A percentile compares a stretch with the other conserved stretches of the same genome.
phyloP scores from a whole-genome alignment of 139 green algal species.

The Chlorella sp. region DNA sequence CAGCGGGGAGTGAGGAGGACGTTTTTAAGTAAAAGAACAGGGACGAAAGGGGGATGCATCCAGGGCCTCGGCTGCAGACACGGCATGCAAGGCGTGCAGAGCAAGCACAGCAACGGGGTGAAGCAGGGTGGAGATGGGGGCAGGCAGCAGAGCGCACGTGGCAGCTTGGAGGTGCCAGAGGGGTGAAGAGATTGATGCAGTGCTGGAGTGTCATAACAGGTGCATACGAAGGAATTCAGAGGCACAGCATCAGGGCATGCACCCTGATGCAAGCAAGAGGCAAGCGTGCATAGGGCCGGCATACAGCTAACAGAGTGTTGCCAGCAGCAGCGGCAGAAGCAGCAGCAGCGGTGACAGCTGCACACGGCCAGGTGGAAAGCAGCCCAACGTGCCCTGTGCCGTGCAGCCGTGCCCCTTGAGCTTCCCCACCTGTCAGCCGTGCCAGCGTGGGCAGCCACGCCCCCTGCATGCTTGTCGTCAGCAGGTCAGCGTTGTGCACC shows the following conservation, averaged over 20 bases:
- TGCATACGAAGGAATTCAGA: no score
- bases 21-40: no score
- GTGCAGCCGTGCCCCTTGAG: no score
- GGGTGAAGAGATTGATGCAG: no score
- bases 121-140: no score
- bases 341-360: neutral
- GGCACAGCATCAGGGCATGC: neutral
- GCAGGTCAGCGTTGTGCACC: conserved; percentile 27
- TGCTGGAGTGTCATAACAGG: no score
- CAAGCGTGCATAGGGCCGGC: neutral
- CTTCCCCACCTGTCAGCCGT: neutral
- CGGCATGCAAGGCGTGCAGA: no score
- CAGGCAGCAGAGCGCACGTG: no score
- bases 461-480: neutral
- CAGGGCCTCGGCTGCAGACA: no score
- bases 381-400: neutral
- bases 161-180: no score
- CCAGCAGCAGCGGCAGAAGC: neutral
- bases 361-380: neutral
- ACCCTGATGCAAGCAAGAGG: neutral
- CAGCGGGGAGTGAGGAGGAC: neutral
- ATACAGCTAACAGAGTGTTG: neutral
- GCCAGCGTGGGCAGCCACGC: conserved; percentile 15
- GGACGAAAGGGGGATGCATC: no score
- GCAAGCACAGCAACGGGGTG: no score